Percentiles rank a stretch among this genome's conserved stretches.
Evolutionary conservation across 1,284 basidiomycete species (phyloP).

Genomic region (Ganoderma meredithae): DNA sequence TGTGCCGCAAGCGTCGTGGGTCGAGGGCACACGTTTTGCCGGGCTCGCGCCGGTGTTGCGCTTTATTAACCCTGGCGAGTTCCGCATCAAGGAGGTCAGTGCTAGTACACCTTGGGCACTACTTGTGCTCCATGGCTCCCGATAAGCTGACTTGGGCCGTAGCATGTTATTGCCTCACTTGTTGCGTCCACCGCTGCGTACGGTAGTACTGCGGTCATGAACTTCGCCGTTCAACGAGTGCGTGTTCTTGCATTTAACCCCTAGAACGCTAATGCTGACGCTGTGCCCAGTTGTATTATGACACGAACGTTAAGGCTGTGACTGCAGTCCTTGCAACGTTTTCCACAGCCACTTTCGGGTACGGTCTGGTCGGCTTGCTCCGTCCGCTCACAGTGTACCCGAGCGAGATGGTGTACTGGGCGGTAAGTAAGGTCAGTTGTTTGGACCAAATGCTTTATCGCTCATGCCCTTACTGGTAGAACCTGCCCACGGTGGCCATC

Average conservation of each 20-base stretch:
- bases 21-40: slow-evolving; percentile 51
- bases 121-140: background rate
- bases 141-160: background rate
- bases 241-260: slow-evolving; percentile 46
- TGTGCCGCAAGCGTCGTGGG: slow-evolving; percentile 48
- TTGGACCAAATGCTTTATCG: slow-evolving; percentile 16
- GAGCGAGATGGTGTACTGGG: slow-evolving; percentile 77
- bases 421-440: slow-evolving; percentile 48
- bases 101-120: slow-evolving; percentile 40
- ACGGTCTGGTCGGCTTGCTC: slow-evolving; percentile 61
- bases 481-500: slow-evolving; percentile 64
- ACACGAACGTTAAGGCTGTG: slow-evolving; percentile 58
- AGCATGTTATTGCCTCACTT: slow-evolving; percentile 70
- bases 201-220: slow-evolving; percentile 59
- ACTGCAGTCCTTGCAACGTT: slow-evolving; percentile 71
- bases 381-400: slow-evolving; percentile 72
- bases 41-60: slow-evolving; percentile 49
- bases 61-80: slow-evolving; percentile 66
- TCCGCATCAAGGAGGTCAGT: slow-evolving; percentile 66
- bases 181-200: slow-evolving; percentile 64
- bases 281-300: slow-evolving; percentile 59
- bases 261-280: slow-evolving; percentile 44
- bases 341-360: slow-evolving; percentile 72
- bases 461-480: slow-evolving; percentile 45
- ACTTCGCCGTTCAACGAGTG: slow-evolving; percentile 69